Conservation (phyloP, 805 yeast genomes). For the Clavispora santaluciae region DNA sequence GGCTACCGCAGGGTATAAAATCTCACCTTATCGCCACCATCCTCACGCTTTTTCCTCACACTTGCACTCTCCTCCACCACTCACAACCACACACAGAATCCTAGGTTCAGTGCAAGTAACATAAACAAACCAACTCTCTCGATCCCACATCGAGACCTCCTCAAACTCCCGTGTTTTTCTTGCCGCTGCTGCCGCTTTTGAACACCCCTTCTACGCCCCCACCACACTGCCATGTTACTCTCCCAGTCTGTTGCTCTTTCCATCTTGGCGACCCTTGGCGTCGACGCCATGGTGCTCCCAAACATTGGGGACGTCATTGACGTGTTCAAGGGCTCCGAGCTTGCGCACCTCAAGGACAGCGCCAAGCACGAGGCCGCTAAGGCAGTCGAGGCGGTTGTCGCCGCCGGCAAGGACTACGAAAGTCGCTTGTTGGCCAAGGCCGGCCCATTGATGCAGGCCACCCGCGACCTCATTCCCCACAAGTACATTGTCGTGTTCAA, state of each 20-base stretch:
- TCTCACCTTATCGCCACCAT: constrained; percentile 17
- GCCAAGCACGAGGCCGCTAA: constrained; percentile 9
- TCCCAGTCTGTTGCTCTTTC: constrained; percentile 39
- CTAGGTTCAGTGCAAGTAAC: neutral
- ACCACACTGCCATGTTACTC: constrained; percentile 29
- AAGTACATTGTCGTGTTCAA: constrained; percentile 86
- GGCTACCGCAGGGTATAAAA: constrained; percentile 5
- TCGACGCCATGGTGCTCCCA: constrained; percentile 57
- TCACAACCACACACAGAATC: neutral
- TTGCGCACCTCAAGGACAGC: constrained; percentile 13
- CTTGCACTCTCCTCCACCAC: neutral
- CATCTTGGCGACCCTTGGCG: constrained; percentile 38
- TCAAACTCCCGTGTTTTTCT: neutral
- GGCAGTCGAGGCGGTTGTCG: constrained; percentile 5
- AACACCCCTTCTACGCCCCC: neutral
- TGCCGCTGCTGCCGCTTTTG: neutral
- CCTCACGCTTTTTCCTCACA: constrained; percentile 1
- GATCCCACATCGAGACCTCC: neutral
- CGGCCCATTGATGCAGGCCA: constrained; percentile 13
- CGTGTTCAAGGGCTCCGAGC: constrained; percentile 23
- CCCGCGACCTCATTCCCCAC: constrained; percentile 50
- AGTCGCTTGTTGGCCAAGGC: constrained; percentile 1
- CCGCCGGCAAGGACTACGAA: constrained; percentile 6
- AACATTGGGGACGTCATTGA: constrained; percentile 38
- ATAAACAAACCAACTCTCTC: neutral